Conservation (phyloP, 2,329 filamentous ascomycete genomes). For the Penicillium nordicum region DNA sequence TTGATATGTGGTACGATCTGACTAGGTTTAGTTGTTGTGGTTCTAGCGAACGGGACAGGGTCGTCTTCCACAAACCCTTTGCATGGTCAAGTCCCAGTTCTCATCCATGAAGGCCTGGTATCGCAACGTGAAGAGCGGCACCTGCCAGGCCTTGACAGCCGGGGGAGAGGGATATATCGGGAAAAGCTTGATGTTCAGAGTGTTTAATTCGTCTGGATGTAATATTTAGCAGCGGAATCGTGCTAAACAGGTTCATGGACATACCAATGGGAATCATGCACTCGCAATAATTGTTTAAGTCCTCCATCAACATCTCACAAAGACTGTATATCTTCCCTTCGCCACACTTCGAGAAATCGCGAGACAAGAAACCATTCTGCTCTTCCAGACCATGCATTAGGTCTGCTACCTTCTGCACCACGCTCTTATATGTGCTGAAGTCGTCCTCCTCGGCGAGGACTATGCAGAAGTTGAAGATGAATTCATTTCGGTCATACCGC, state of each 20-base stretch:
- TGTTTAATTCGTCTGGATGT: slow-evolving; percentile 76
- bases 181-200: slow-evolving; percentile 94
- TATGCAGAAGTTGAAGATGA: slow-evolving; percentile 97
- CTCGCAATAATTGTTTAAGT: slow-evolving; percentile 94
- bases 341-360: slow-evolving; percentile 44
- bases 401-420: slow-evolving; percentile 79
- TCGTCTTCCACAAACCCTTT: slow-evolving; percentile 35
- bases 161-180: slow-evolving; percentile 75
- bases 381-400: slow-evolving; percentile 89
- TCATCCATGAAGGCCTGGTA: slow-evolving; percentile 52
- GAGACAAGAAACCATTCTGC: slow-evolving; percentile 73
- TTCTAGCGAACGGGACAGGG: rapidly evolving
- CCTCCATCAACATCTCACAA: slow-evolving; percentile 85
- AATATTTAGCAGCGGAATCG: slow-evolving; percentile 7
- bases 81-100: slow-evolving; percentile 55
- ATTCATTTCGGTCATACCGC: slow-evolving; percentile 86
- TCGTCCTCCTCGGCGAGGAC: slow-evolving; percentile 69
- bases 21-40: neutral
- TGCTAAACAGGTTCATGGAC: slow-evolving; percentile 28
- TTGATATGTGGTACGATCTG: slow-evolving; percentile 82
- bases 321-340: slow-evolving; percentile 60
- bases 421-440: slow-evolving; percentile 74
- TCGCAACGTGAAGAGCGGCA: slow-evolving; percentile 69
- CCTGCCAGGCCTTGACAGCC: slow-evolving; percentile 80
- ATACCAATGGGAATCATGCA: slow-evolving; percentile 95